A percentile compares a stretch with the other conserved stretches of the same genome.
Evolutionary conservation across 257 asterid species (phyloP).

Genomic region (Solanum infundibuliforme): DNA sequence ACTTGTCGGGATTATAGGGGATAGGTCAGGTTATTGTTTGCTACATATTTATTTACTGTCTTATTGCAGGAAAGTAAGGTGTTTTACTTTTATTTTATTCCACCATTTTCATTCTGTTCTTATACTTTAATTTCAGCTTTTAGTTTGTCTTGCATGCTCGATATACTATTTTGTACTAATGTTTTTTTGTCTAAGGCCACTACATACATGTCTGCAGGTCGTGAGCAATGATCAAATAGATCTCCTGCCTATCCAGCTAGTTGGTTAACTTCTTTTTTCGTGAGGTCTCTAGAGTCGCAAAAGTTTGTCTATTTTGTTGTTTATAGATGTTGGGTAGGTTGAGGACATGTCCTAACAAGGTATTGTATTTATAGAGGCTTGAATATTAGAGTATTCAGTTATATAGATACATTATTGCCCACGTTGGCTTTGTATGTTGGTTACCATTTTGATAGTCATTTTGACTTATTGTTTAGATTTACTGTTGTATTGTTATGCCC

Average conservation of each 20-base stretch:
- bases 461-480: too few species aligned
- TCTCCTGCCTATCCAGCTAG: background rate
- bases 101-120: background rate
- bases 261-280: background rate
- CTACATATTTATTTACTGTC: too few species aligned
- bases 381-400: background rate
- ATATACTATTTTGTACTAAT: background rate
- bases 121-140: background rate
- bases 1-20: background rate
- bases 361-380: background rate
- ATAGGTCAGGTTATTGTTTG: background rate
- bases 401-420: background rate
- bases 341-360: background rate
- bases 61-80: background rate
- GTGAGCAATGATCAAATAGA: background rate
- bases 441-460: background rate
- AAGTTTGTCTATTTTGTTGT: too few species aligned
- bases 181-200: too few species aligned
- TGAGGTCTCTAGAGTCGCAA: background rate
- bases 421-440: background rate
- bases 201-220: background rate
- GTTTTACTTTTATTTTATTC: too few species aligned
- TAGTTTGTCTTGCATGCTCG: background rate
- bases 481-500: too few species aligned
- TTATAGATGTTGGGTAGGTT: background rate